Conservation (phyloP, 2,329 filamentous ascomycete species). For the Calonectria pteridis region DNA sequence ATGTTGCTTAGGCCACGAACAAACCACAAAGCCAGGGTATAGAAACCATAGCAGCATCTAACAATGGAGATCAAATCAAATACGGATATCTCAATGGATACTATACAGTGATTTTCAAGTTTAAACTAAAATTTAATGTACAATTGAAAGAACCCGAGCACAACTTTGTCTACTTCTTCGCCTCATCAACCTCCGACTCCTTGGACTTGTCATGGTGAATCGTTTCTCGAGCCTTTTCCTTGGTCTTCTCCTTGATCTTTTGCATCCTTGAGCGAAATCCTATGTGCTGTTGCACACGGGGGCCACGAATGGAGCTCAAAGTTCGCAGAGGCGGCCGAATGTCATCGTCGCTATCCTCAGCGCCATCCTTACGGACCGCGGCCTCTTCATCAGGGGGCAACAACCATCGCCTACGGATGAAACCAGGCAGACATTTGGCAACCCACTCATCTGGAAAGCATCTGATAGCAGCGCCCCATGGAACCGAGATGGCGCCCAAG, state of each 20-base stretch:
- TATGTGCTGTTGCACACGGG: conserved; percentile 46
- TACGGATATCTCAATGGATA: neutral
- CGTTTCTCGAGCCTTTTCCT: conserved; percentile 31
- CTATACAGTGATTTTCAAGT: neutral
- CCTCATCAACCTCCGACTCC: conserved; percentile 20
- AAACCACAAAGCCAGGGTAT: neutral
- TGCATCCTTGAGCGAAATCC: conserved; percentile 47
- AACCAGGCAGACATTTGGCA: conserved; percentile 43
- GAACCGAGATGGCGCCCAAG: conserved; percentile 80
- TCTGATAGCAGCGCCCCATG: conserved; percentile 79
- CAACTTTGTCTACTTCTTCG: conserved; percentile 21
- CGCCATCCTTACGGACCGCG: conserved; percentile 27
- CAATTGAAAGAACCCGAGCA: neutral
- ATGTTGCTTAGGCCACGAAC: neutral
- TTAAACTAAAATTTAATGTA: neutral
- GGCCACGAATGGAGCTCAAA: conserved; percentile 48
- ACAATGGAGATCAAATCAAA: no score
- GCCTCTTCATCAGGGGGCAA: conserved; percentile 32
- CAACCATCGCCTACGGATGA: conserved; percentile 45
- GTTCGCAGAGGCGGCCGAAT: conserved; percentile 41
- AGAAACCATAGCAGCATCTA: neutral
- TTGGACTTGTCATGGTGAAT: conserved; percentile 5
- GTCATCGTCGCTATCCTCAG: conserved; percentile 41
- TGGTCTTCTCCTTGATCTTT: conserved; percentile 44
- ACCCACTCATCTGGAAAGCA: conserved; percentile 75